Evolutionary conservation across 2,329 filamentous ascomycete genomes (phyloP), one percentile per base, ranked within the genome.

Genomic region (Talaromyces sp.): DNA sequence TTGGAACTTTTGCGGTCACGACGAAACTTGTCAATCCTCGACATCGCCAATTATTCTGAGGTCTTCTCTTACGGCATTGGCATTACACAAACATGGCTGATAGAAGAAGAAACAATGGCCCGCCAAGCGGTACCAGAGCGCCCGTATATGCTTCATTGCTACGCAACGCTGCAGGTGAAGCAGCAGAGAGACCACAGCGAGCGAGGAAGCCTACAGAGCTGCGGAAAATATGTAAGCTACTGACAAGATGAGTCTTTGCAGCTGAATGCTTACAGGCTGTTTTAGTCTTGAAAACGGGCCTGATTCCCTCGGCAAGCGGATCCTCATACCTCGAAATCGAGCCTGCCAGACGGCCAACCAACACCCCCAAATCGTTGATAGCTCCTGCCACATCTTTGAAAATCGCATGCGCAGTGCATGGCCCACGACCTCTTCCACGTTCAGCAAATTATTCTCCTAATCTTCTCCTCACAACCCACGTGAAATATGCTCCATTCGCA

Each of bases 401-500:
- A 74, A 85, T 99, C 61, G 89, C 88, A 62, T 96, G 92, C 73
- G 92, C 91, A 10, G 90, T 97, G 56, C 93, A 97, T 75, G 94
- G 94, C 1, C 94, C 94, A 3, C 86, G 92, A 64, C 91, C 94
- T 22, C 82, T 99, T 41, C 92, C 93, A 33, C 86, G 91, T 70
- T 95, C 89, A 57, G 90, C 91, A 28, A 88, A 91, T 1, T 99
- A 97, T 77, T 94, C 90, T 54, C 91, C 94, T 9, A 92, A 96
- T 67, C 85, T 97, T 63, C 87, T 97, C 45, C 83, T 99, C 53
- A 91, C 89, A 13, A 95, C 93, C 2, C 91, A 96, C 65, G 88
- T 99, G 69, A 99, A 97, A 76, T 97, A 96, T 71, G 92, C 94
- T 0, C 92, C 94, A 0, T 99, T 99, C 70, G 93, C 94, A 2